Evolutionary conservation across 352 stramenopile species (phyloP).

Genomic region (Phytophthora macrochlamydospora): DNA sequence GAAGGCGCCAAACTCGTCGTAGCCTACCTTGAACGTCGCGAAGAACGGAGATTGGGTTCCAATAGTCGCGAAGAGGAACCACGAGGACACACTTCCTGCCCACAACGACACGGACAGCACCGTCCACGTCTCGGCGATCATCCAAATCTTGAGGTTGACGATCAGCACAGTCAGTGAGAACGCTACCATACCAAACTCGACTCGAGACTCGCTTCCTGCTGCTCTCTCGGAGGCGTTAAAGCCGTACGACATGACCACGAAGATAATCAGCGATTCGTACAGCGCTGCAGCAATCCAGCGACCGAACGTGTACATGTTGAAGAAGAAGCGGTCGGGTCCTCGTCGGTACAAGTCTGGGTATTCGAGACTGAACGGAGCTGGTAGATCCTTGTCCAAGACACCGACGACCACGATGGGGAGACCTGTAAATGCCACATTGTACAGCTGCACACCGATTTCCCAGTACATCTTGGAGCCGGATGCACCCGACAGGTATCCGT

Average conservation of each 20-base stretch:
- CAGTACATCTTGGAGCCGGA: slow-evolving; percentile 90
- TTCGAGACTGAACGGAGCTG: slow-evolving; percentile 71
- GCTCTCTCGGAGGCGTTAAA: slow-evolving; percentile 69
- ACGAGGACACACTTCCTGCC: slow-evolving; percentile 68
- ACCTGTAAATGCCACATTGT: slow-evolving; percentile 95
- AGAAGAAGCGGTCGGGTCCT: slow-evolving; percentile 69
- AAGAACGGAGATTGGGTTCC: slow-evolving; percentile 66
- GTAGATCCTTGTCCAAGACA: slow-evolving; percentile 86
- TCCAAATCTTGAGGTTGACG: slow-evolving; percentile 94
- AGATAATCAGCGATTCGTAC: slow-evolving; percentile 83
- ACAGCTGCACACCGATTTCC: slow-evolving; percentile 87
- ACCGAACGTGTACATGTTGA: slow-evolving; percentile 82
- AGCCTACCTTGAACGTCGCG: slow-evolving; percentile 69
- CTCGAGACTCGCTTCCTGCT: slow-evolving; percentile 70
- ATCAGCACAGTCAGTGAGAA: slow-evolving; percentile 94
- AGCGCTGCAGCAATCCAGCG: slow-evolving; percentile 80
- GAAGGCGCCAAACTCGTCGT: slow-evolving; percentile 83
- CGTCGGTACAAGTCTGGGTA: slow-evolving; percentile 81
- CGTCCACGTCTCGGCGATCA: slow-evolving; percentile 86
- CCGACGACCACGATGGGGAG: slow-evolving; percentile 91
- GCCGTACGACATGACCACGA: slow-evolving; percentile 78
- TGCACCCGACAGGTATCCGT: slow-evolving; percentile 93
- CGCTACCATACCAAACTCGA: slow-evolving; percentile 85
- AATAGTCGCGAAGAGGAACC: slow-evolving; percentile 69
- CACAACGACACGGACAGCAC: slow-evolving; percentile 59